phyloP scores from a whole-genome alignment of 345 rosid species.

The Eucalyptus brandiana region DNA sequence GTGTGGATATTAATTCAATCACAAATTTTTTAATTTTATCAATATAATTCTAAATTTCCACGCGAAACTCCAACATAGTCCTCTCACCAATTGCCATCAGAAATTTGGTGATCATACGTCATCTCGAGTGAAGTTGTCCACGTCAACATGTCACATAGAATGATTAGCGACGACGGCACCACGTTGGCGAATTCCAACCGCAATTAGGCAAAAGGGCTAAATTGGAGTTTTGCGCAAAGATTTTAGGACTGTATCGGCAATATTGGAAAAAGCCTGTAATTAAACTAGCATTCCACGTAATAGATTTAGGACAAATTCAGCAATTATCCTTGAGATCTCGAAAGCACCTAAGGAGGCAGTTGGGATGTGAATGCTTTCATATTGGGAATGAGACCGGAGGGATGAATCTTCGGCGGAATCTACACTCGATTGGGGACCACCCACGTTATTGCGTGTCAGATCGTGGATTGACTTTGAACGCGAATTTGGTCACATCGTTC shows the following conservation, averaged over 20 bases:
- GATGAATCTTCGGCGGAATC: not conserved
- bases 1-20: too few relatives aligned
- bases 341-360: not conserved
- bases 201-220: fast-evolving
- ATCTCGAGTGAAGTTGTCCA: too few relatives aligned
- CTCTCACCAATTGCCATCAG: fast-evolving
- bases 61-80: too few relatives aligned
- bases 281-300: too few relatives aligned
- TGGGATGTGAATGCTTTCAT: not conserved
- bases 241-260: too few relatives aligned
- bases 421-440: not conserved
- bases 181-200: fast-evolving
- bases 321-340: too few relatives aligned
- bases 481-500: not conserved
- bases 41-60: fast-evolving
- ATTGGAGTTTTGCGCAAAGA: fast-evolving
- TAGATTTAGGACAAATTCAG: too few relatives aligned
- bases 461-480: not conserved
- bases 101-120: too few relatives aligned
- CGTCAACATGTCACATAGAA: too few relatives aligned
- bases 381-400: not conserved
- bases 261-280: too few relatives aligned
- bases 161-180: fast-evolving
- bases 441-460: not conserved
- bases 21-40: fast-evolving